phyloP scores from a whole-genome alignment of 257 asterid species.

The Solanum pennellii region DNA sequence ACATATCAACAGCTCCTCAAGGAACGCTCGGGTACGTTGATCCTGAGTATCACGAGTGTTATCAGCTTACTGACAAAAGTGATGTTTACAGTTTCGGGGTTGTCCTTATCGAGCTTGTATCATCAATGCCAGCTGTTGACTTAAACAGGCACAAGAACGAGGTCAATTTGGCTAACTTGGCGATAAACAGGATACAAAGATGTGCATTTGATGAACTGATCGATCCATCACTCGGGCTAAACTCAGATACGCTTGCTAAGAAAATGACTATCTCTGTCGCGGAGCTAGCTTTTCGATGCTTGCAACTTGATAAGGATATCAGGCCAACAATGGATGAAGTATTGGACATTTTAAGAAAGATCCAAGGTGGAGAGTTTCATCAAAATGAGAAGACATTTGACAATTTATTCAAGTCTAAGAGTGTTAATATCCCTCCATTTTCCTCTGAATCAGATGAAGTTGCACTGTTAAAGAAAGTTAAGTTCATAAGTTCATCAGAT shows the following conservation, averaged over 20 bases:
- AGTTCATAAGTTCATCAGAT: not conserved
- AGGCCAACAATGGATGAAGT: constrained; percentile 11
- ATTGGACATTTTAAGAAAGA: not conserved
- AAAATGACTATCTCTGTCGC: not conserved
- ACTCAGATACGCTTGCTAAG: not conserved
- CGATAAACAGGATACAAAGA: not conserved
- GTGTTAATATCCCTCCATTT: not conserved
- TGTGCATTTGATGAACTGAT: constrained; percentile 1
- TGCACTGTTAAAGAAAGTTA: not conserved
- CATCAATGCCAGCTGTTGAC: constrained; percentile 7
- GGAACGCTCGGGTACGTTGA: not conserved
- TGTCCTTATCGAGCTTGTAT: constrained; percentile 1
- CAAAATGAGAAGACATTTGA: not conserved
- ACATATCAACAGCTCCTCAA: constrained; percentile 2
- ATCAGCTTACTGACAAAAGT: not conserved
- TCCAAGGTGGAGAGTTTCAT: not conserved
- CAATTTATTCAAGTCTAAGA: not conserved
- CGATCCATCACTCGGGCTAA: not conserved
- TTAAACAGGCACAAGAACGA: not conserved
- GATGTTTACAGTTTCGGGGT: not conserved
- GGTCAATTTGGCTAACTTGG: constrained; percentile 5
- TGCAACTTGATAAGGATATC: constrained; percentile 5
- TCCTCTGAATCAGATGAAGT: not conserved
- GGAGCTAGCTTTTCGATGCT: constrained; percentile 11
- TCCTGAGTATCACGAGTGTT: not conserved